Evolutionary conservation across 495 filamentous ascomycete species (phyloP).

Genomic region (Aspergillus heteromorphus): DNA sequence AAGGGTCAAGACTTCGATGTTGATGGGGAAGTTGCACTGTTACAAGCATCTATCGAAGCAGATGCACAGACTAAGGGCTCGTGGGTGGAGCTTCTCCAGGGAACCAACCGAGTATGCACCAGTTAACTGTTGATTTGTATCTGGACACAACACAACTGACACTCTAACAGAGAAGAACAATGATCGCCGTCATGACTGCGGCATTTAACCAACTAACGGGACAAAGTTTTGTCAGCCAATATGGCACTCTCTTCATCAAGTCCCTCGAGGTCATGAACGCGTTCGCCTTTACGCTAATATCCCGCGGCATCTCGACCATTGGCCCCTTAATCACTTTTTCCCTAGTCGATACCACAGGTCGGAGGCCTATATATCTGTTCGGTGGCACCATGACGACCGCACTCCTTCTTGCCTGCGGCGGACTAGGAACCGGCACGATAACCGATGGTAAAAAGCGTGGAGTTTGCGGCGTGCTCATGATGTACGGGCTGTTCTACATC

Average conservation of each 20-base stretch:
- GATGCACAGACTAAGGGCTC: not conserved
- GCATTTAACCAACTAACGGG: conserved; percentile 35
- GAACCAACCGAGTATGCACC: not conserved
- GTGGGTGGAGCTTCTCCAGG: not conserved
- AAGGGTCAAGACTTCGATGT: not conserved
- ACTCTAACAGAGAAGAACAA: conserved; percentile 15
- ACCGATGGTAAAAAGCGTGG: not conserved
- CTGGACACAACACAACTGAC: not conserved
- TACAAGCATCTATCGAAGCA: not conserved
- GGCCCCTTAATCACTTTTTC: not conserved
- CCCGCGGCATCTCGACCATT: not conserved
- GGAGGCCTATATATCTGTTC: not conserved
- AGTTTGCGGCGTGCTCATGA: not conserved
- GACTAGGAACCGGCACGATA: not conserved
- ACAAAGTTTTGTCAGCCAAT: conserved; percentile 25
- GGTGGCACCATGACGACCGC: not conserved
- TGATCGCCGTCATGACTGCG: conserved; percentile 24
- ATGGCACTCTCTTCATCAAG: conserved; percentile 31
- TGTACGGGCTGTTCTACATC: not conserved
- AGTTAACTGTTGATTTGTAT: not conserved
- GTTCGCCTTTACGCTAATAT: conserved; percentile 12
- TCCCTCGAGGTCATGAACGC: conserved; percentile 29
- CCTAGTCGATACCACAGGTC: not conserved
- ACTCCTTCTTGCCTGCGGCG: not conserved
- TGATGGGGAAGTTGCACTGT: not conserved